These are phyloP conservation scores for Lonicera japonica DNA, from an alignment of 129 eudicot genomes.

Conservation along the genomic window DNA sequence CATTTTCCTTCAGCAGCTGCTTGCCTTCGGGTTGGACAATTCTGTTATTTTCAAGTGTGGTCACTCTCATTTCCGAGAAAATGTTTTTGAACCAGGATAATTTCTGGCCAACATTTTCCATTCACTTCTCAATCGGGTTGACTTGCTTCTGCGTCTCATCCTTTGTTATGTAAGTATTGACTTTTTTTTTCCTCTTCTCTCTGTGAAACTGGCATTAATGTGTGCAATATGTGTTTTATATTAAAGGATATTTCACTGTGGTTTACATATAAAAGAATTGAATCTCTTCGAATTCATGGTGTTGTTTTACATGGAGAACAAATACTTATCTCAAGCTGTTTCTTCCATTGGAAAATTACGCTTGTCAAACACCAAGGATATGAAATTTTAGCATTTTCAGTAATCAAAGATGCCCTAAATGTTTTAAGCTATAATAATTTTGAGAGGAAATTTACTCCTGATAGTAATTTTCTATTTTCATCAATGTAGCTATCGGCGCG, in stretches of 20 bases:
- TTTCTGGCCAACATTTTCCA: conserved; percentile 67
- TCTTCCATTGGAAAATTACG: too few species aligned
- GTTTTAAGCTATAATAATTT: background rate
- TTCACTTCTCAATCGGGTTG: conserved; percentile 66
- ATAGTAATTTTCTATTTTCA: conserved; percentile 1
- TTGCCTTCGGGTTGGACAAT: conserved; percentile 76
- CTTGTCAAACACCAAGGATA: too few species aligned
- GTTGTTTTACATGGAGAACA: too few species aligned
- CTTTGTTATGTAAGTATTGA: conserved; percentile 61
- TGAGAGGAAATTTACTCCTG: conserved; percentile 1
- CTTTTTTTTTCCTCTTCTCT: background rate
- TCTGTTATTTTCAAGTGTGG: conserved; percentile 56
- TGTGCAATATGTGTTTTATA: too few species aligned
- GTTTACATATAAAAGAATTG: too few species aligned
- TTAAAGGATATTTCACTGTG: too few species aligned
- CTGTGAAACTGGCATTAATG: too few species aligned
- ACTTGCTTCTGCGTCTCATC: conserved; percentile 59
- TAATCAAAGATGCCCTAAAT: background rate
- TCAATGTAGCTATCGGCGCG: conserved; percentile 58
- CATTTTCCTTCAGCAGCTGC: conserved; percentile 74
- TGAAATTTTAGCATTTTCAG: background rate
- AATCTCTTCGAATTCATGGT: too few species aligned
- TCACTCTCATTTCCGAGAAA: conserved; percentile 61
- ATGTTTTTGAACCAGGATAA: conserved; percentile 55
- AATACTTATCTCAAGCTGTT: too few species aligned